Conservation (phyloP, 208 protist genomes). For the Trypanosoma mega region DNA sequence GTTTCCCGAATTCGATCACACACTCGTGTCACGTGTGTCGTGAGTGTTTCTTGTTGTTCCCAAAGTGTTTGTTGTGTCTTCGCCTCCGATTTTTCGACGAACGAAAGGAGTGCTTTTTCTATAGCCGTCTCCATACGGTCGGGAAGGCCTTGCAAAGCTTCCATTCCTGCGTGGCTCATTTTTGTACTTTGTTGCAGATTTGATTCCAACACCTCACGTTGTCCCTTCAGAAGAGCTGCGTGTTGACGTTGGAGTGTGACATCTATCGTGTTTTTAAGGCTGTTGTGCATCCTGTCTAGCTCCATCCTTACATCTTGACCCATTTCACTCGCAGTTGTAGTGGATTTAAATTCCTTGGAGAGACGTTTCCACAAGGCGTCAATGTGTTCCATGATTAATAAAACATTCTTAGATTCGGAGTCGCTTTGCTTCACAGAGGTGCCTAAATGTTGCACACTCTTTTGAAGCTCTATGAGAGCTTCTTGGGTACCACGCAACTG, state of each 20-base stretch:
- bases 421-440: slow-evolving; percentile 3
- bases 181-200: no score
- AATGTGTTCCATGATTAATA: no score
- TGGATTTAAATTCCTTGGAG: no score
- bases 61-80: slow-evolving; percentile 2
- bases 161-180: no score
- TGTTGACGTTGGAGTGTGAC: no score
- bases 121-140: slow-evolving; percentile 21
- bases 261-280: no score
- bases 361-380: no score
- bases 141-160: slow-evolving; percentile 16
- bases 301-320: no score
- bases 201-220: no score
- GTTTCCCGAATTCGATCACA: slow-evolving; percentile 9
- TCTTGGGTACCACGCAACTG: slow-evolving; percentile 13
- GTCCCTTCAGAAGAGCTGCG: no score
- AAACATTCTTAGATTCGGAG: background rate
- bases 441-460: slow-evolving; percentile 5
- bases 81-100: slow-evolving; percentile 6
- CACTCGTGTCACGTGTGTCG: slow-evolving; percentile 7
- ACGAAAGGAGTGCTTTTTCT: slow-evolving; percentile 19
- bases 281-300: no score
- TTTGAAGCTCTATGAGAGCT: slow-evolving; percentile 11
- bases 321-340: no score
- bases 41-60: slow-evolving; percentile 12